phyloP scores from a whole-genome alignment of 73 alveolate genomes.

The Durusdinium trenchii region DNA sequence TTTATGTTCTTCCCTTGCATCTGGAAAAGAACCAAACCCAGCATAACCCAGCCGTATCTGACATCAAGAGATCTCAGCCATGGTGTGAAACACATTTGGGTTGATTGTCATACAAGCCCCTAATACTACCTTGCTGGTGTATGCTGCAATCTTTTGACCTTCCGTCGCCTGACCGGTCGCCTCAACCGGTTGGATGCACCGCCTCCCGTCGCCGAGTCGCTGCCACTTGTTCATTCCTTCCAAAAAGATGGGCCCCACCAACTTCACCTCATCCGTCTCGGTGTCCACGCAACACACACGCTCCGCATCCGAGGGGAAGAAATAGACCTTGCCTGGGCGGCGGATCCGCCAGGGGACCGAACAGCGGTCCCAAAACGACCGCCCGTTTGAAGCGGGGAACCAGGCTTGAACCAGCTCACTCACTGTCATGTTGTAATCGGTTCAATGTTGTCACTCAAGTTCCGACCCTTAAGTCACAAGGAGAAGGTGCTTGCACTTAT shows the following conservation, averaged over 20 bases:
- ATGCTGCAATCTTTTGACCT: too few relatives aligned
- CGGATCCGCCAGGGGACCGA: background rate
- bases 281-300: constrained; percentile 66
- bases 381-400: background rate
- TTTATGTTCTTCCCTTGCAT: too few relatives aligned
- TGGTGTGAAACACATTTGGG: too few relatives aligned
- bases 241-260: constrained; percentile 47
- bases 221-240: constrained; percentile 71
- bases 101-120: too few relatives aligned
- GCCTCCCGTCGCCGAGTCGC: background rate
- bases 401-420: background rate
- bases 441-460: too few relatives aligned
- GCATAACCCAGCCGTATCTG: too few relatives aligned
- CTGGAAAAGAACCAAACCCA: too few relatives aligned
- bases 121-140: too few relatives aligned
- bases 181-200: too few relatives aligned
- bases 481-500: too few relatives aligned
- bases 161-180: too few relatives aligned
- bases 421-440: background rate
- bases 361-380: background rate
- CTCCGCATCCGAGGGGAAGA: constrained; percentile 71
- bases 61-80: too few relatives aligned
- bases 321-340: constrained; percentile 66
- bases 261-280: constrained; percentile 28
- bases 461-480: background rate